Conservation (phyloP, 768 basidiomycete genomes). For the Kwoniella europaea region DNA sequence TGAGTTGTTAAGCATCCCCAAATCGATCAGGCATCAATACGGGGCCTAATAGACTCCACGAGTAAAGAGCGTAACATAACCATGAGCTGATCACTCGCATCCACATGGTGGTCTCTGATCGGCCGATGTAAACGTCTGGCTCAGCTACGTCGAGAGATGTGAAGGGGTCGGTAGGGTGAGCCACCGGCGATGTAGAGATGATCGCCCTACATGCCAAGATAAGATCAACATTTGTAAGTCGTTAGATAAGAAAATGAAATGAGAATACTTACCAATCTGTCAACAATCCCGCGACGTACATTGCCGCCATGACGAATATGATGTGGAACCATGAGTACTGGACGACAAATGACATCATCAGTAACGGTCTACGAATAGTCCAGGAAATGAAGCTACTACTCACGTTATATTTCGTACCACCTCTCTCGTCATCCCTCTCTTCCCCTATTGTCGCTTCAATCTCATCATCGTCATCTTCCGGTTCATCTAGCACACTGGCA, state of each 20-base stretch:
- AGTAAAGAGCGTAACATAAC: conserved; percentile 68
- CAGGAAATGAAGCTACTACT: conserved; percentile 38
- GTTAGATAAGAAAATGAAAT: neutral
- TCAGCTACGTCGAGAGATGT: conserved; percentile 39
- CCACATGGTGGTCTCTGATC: conserved; percentile 98
- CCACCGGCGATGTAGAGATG: conserved; percentile 54
- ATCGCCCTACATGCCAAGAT: conserved; percentile 51
- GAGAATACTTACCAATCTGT: conserved; percentile 85
- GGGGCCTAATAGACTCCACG: conserved; percentile 69
- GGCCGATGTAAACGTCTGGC: conserved; percentile 80
- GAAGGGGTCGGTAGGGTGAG: conserved; percentile 41
- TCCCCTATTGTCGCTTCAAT: conserved; percentile 66
- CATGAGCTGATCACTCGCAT: conserved; percentile 96
- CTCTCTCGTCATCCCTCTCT: conserved; percentile 85
- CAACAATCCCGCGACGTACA: conserved; percentile 96
- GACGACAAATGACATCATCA: neutral
- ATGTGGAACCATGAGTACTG: conserved; percentile 99
- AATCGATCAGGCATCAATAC: conserved; percentile 74
- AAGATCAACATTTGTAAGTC: too few species aligned
- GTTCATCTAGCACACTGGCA: conserved; percentile 81
- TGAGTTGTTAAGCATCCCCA: conserved; percentile 28
- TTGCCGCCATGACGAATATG: conserved; percentile 91
- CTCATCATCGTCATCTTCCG: conserved; percentile 70
- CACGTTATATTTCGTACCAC: conserved; percentile 93
- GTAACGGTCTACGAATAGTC: neutral